Conservation (phyloP, 257 asterid species). For the Petunia axillaris region DNA sequence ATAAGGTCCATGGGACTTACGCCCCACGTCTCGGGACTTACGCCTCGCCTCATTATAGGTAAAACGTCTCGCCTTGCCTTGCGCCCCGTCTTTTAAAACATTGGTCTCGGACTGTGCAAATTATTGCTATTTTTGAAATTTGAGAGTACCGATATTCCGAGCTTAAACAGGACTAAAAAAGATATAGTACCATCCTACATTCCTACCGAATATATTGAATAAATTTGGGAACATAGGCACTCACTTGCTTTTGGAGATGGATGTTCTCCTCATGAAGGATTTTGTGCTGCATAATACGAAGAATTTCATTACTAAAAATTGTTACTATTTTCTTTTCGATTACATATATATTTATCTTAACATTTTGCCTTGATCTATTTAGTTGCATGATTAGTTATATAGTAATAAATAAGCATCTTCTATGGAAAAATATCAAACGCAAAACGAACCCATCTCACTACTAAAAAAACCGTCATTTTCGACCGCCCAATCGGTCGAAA, state of each 20-base stretch:
- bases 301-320: neutral
- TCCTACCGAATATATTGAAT: neutral
- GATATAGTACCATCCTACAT: too few relatives aligned
- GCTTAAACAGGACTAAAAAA: neutral
- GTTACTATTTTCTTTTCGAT: neutral
- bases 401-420: neutral
- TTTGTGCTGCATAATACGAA: constrained; percentile 46
- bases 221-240: neutral
- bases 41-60: too few relatives aligned
- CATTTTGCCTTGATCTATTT: neutral
- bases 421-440: neutral
- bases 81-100: too few relatives aligned
- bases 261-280: constrained; percentile 61
- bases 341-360: neutral
- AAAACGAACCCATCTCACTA: neutral
- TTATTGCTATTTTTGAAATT: neutral
- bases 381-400: neutral
- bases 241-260: constrained; percentile 61
- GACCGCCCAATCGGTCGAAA: too few relatives aligned
- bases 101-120: too few relatives aligned
- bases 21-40: too few relatives aligned
- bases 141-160: neutral
- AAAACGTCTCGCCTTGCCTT: too few relatives aligned
- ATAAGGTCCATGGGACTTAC: too few relatives aligned
- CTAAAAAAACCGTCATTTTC: too few relatives aligned